Percentiles rank a stretch among this genome's conserved stretches.
phyloP scores from a whole-genome alignment of 331 rosid species.

The Prunus yedoensis region DNA sequence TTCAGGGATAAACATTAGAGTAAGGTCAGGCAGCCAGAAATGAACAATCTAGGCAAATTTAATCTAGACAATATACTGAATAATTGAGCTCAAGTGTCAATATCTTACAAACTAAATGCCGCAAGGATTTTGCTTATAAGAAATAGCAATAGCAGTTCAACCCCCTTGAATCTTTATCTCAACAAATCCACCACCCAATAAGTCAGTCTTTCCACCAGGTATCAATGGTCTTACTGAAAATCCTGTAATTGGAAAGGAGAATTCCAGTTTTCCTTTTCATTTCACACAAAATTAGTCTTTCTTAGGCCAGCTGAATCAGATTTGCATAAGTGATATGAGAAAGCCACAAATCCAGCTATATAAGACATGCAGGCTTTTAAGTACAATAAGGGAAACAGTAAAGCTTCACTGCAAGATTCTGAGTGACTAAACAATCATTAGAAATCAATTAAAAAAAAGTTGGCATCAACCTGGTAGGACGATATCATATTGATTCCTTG shows the following conservation, averaged over 20 bases:
- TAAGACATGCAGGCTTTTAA: neutral
- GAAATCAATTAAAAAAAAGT: conserved; percentile 15
- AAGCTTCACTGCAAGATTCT: neutral
- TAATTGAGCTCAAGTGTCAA: too few relatives aligned
- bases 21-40: too few relatives aligned
- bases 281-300: neutral
- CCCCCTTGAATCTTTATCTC: neutral
- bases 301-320: neutral
- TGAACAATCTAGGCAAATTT: too few relatives aligned
- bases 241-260: neutral
- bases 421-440: neutral
- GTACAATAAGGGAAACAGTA: neutral
- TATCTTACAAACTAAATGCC: too few relatives aligned
- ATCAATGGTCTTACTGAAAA: neutral
- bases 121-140: too few relatives aligned
- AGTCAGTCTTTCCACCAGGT: neutral
- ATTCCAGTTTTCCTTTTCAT: neutral
- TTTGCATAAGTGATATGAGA: conserved; percentile 1
- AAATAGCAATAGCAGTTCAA: too few relatives aligned
- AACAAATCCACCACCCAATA: neutral
- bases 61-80: too few relatives aligned
- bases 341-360: neutral
- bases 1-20: too few relatives aligned
- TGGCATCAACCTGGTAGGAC: too few relatives aligned
- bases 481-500: too few relatives aligned